phyloP scores from a whole-genome alignment of 2,329 filamentous ascomycete genomes.

The Daldinia sp. region DNA sequence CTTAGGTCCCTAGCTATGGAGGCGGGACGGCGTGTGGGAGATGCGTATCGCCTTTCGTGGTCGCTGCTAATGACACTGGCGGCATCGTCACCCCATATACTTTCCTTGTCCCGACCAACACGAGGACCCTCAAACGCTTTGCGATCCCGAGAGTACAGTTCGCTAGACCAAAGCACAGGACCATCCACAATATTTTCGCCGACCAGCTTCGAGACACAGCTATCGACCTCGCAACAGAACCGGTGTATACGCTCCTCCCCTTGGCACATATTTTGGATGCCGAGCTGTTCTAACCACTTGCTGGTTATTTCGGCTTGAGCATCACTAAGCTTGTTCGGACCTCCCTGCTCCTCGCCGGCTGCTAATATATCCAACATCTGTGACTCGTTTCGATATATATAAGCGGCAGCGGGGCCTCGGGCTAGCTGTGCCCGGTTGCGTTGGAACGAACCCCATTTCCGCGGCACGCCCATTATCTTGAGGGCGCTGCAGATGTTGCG shows the following conservation, averaged over 20 bases:
- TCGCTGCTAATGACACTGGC: constrained; percentile 65
- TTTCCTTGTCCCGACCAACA: constrained; percentile 55
- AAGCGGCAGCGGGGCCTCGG: constrained; percentile 61
- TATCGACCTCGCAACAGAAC: constrained; percentile 89
- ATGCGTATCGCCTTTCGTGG: constrained; percentile 58
- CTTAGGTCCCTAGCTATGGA: constrained; percentile 66
- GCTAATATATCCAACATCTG: constrained; percentile 89
- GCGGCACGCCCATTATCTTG: constrained; percentile 83
- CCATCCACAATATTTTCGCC: constrained; percentile 85
- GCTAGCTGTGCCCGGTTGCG: constrained; percentile 58
- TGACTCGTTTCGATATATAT: constrained; percentile 81
- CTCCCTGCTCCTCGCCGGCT: constrained; percentile 82
- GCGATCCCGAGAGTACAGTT: constrained; percentile 83
- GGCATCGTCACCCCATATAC: constrained; percentile 59
- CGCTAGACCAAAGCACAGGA: constrained; percentile 90
- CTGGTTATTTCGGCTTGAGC: constrained; percentile 88
- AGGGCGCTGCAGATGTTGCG: constrained; percentile 86
- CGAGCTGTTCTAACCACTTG: constrained; percentile 81
- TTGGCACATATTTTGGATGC: constrained; percentile 91
- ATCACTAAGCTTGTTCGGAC: constrained; percentile 94
- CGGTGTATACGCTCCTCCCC: constrained; percentile 95
- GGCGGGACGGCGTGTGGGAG: constrained; percentile 55
- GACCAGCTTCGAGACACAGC: constrained; percentile 84
- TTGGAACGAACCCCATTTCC: constrained; percentile 62
- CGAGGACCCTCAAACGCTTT: constrained; percentile 61